phyloP scores from a whole-genome alignment of 1,139 yeast genomes.

The Debaryomyces psychrophilus region DNA sequence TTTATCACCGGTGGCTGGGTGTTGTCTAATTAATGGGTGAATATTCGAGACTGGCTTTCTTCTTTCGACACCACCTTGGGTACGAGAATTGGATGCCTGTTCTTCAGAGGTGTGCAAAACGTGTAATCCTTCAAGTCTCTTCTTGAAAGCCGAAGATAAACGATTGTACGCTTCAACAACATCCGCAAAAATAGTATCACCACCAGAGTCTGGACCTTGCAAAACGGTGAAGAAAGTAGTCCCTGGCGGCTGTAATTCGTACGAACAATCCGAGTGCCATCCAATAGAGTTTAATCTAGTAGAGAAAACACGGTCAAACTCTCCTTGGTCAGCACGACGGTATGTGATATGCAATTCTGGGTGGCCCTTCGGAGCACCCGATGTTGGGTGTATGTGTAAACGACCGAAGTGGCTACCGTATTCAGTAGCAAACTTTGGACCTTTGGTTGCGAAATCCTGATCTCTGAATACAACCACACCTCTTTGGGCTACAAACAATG shows the following conservation, averaged over 20 bases:
- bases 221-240: constrained; percentile 62
- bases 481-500: constrained; percentile 63
- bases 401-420: constrained; percentile 68
- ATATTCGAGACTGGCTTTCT: constrained; percentile 59
- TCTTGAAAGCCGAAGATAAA: constrained; percentile 62
- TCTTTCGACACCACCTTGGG: constrained; percentile 63
- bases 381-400: constrained; percentile 73
- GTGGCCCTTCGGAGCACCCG: constrained; percentile 63
- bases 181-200: constrained; percentile 73
- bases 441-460: constrained; percentile 62
- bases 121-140: constrained; percentile 56
- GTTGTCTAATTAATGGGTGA: constrained; percentile 70
- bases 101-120: constrained; percentile 71
- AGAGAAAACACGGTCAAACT: constrained; percentile 34
- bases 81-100: constrained; percentile 60
- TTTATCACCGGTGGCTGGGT: constrained; percentile 70
- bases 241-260: constrained; percentile 72
- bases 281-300: constrained; percentile 36
- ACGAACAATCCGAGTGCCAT: constrained; percentile 75
- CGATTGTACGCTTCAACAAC: constrained; percentile 69
- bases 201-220: constrained; percentile 68
- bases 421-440: constrained; percentile 55
- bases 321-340: constrained; percentile 49
- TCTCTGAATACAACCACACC: constrained; percentile 71
- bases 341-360: constrained; percentile 67